phyloP scores from a whole-genome alignment of 139 green algal genomes.

The Chlorella sp. region DNA sequence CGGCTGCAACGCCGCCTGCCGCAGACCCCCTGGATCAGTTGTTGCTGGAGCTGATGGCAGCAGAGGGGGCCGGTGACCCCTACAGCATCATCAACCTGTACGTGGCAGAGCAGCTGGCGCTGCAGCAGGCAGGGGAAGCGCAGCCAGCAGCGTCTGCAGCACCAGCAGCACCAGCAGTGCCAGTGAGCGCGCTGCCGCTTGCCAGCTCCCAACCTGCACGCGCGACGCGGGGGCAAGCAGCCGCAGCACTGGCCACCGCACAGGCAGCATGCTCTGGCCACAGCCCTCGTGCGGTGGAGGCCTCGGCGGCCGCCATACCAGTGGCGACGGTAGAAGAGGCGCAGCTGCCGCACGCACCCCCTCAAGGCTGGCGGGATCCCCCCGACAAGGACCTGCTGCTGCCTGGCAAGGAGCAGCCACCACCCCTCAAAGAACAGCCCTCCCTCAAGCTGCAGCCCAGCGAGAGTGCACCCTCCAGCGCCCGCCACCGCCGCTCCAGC shows the following conservation, averaged over 20 bases:
- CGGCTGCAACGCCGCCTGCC: background rate
- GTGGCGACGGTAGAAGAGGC: background rate
- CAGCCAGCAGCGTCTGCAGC: background rate
- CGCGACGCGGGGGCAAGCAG: too few species aligned
- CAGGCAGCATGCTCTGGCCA: background rate
- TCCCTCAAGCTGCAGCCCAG: background rate
- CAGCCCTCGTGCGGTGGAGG: background rate
- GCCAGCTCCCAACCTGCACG: too few species aligned
- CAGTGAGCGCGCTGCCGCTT: background rate
- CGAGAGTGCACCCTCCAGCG: background rate
- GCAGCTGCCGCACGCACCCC: background rate
- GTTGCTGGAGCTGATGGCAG: slow-evolving; percentile 16
- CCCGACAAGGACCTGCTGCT: background rate
- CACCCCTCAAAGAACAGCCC: background rate
- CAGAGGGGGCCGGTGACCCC: slow-evolving; percentile 35
- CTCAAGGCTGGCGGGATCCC: background rate
- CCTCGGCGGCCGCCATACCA: too few species aligned
- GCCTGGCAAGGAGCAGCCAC: too few species aligned
- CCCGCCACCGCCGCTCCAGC: slow-evolving; percentile 20
- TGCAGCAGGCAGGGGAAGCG: slow-evolving; percentile 4
- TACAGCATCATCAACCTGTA: slow-evolving; percentile 43
- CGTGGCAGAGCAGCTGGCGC: slow-evolving; percentile 46
- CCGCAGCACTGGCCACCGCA: too few species aligned
- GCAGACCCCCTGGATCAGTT: background rate
- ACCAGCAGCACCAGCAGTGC: background rate